Evolutionary conservation across 1,284 basidiomycete species (phyloP).

Genomic region (Athelia sp.): DNA sequence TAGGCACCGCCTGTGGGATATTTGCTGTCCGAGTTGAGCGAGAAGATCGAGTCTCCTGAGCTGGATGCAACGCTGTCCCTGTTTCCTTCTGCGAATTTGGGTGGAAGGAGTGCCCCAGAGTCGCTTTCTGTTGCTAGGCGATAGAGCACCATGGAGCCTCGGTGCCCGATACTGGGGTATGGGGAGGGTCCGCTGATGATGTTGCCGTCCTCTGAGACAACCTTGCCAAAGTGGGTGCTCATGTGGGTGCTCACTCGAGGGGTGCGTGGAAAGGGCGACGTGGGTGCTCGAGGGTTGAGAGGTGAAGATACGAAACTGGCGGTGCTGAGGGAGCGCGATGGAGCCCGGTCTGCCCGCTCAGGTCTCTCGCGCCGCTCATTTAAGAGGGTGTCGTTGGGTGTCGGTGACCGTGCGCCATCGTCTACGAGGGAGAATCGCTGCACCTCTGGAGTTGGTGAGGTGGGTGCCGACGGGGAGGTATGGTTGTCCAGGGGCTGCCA

Average conservation of each 20-base stretch:
- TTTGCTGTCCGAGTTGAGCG: slow-evolving; percentile 55
- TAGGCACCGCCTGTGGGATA: slow-evolving; percentile 42
- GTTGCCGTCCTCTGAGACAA: slow-evolving; percentile 46
- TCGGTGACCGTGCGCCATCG: background rate
- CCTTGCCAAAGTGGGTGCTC: slow-evolving; percentile 30
- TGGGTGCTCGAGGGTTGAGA: too few species aligned
- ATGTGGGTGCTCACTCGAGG: slow-evolving; percentile 26
- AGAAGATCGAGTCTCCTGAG: slow-evolving; percentile 47
- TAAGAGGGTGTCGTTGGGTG: background rate
- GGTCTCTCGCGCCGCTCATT: background rate
- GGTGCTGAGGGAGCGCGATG: slow-evolving; percentile 22
- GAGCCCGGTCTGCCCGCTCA: slow-evolving; percentile 5
- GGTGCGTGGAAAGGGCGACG: slow-evolving; percentile 15
- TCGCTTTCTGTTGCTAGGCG: slow-evolving; percentile 46
- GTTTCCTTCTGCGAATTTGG: slow-evolving; percentile 14
- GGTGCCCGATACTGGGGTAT: slow-evolving; percentile 16
- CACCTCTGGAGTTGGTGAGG: background rate
- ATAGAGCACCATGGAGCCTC: slow-evolving; percentile 67
- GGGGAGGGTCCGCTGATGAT: slow-evolving; percentile 23
- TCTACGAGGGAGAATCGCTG: background rate
- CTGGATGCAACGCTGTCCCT: slow-evolving; percentile 37
- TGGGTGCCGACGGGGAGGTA: background rate
- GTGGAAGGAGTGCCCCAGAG: slow-evolving; percentile 15
- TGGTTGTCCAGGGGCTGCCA: background rate
- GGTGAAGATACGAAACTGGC: slow-evolving; percentile 1